Conservation (phyloP, 768 basidiomycete species). For the Rhizopogon vinicolor region DNA sequence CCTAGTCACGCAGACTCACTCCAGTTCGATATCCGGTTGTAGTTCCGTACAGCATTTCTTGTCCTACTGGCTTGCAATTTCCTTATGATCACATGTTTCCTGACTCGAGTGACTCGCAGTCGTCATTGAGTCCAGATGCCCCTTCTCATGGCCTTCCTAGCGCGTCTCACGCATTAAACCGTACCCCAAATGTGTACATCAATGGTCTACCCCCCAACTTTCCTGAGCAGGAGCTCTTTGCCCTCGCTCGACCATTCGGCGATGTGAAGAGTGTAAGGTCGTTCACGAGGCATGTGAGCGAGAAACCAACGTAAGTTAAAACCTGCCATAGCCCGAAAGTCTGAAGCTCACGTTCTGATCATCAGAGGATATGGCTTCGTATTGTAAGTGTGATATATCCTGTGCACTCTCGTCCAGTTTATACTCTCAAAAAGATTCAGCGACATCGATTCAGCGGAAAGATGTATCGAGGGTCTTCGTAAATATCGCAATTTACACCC, state of each 20-base stretch:
- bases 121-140: conserved; percentile 7
- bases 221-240: conserved; percentile 74
- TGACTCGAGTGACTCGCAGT: conserved; percentile 10
- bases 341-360: conserved; percentile 5
- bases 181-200: conserved; percentile 81
- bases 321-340: conserved; percentile 8
- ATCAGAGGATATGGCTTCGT: conserved; percentile 76
- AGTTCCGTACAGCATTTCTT: conserved; percentile 24
- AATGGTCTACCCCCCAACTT: conserved; percentile 83
- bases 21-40: background rate
- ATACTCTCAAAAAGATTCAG: conserved; percentile 49
- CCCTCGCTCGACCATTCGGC: conserved; percentile 69
- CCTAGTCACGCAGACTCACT: conserved; percentile 4
- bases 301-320: conserved; percentile 47
- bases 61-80: conserved; percentile 8
- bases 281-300: conserved; percentile 79
- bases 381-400: conserved; percentile 44
- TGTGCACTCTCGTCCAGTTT: conserved; percentile 1
- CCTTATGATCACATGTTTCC: conserved; percentile 8
- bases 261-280: conserved; percentile 73
- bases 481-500: conserved; percentile 78
- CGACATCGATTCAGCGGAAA: conserved; percentile 61
- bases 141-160: conserved; percentile 10
- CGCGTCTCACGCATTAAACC: conserved; percentile 9
- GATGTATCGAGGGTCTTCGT: conserved; percentile 67